Evolutionary conservation across 202 grass and related monocot species (phyloP).

Genomic region (Carex sylvatica): DNA sequence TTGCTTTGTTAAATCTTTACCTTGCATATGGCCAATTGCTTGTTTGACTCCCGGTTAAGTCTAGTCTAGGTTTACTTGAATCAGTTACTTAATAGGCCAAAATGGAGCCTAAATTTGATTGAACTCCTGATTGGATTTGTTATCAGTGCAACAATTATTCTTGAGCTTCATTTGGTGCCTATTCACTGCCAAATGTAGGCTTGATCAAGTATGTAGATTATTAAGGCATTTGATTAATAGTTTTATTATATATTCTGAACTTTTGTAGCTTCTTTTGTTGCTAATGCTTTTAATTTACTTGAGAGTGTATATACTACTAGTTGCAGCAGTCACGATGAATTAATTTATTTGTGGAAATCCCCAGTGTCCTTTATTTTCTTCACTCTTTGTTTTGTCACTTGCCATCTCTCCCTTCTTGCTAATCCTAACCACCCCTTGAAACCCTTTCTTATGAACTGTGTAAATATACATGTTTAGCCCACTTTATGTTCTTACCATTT

Average conservation of each 20-base stretch:
- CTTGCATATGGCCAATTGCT: background rate
- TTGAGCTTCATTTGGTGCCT: background rate
- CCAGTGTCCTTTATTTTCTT: background rate
- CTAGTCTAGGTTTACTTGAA: background rate
- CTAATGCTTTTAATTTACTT: background rate
- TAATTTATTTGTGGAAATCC: background rate
- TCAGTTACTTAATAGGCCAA: background rate
- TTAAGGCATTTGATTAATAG: background rate
- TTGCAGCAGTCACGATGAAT: background rate
- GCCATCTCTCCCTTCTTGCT: background rate
- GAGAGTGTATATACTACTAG: background rate
- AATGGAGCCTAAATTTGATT: background rate
- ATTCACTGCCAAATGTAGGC: background rate
- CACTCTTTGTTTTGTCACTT: background rate
- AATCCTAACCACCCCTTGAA: background rate
- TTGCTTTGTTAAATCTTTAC: too few species aligned
- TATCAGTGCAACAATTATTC: background rate
- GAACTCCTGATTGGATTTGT: background rate
- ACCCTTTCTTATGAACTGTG: background rate
- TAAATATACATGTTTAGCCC: background rate
- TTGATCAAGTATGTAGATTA: background rate
- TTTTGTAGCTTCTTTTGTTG: background rate
- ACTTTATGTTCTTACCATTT: background rate
- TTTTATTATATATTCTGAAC: background rate
- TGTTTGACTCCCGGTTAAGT: background rate